These are phyloP conservation scores for Lecanicillium sp. DNA, from an alignment of 2,329 filamentous ascomycete genomes.

Conservation along the genomic window DNA sequence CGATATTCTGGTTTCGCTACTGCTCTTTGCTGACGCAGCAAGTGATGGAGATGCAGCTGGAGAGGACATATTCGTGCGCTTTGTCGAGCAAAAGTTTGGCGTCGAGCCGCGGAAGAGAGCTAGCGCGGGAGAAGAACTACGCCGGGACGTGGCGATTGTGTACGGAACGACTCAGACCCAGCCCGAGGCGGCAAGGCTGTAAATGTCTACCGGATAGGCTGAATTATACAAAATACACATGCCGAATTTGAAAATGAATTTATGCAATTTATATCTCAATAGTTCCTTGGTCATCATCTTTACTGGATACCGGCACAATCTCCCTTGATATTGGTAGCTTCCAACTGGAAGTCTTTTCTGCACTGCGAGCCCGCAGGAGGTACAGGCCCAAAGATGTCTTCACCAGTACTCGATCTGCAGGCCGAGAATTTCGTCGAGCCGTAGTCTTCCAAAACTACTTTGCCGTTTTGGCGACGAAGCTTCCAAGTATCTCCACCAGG, in stretches of 20 bases:
- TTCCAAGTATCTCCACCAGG: slow-evolving; percentile 21
- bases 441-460: slow-evolving; percentile 3
- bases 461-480: slow-evolving; percentile 14
- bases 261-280: no score
- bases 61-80: slow-evolving; percentile 31
- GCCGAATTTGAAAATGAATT: no score
- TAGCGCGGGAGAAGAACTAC: slow-evolving; percentile 18
- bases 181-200: not conserved
- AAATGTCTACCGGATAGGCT: no score
- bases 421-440: not conserved
- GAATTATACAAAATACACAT: no score
- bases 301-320: no score
- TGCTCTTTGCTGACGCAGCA: slow-evolving; percentile 33
- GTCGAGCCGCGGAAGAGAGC: slow-evolving; percentile 12
- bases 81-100: slow-evolving; percentile 21
- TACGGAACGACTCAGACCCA: slow-evolving; percentile 20
- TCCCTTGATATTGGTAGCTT: no score
- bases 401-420: not conserved
- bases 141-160: slow-evolving; percentile 25
- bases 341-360: not conserved
- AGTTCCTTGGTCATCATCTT: no score
- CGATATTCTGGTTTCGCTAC: slow-evolving; percentile 33
- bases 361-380: not conserved
- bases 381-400: slow-evolving; percentile 1
- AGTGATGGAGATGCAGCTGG: slow-evolving; percentile 27